Evolutionary conservation across 1,284 basidiomycete genomes (phyloP), one percentile per base, ranked within the genome.

Genomic region (Tilletiopsis washingtonensis): DNA sequence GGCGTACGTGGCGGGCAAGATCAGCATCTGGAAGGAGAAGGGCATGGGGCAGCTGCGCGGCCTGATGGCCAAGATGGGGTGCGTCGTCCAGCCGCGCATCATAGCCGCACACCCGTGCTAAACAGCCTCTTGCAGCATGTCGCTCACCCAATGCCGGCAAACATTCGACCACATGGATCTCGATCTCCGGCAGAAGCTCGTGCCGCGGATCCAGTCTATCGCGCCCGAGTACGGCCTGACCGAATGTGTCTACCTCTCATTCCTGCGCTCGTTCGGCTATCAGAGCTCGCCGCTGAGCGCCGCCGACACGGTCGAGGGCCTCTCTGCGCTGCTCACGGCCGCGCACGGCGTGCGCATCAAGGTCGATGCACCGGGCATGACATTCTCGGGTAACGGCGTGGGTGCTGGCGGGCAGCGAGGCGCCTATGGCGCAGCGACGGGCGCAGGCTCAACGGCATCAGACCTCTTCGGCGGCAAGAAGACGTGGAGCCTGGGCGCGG

Each of bases 11-110:
- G 93, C 91, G 1, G 84, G 86, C 38, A 91, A 91, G 74, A 80
- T 99, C 58, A 90, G 90, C 1, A 86, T 96, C 45, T 98, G 94
- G 94, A 87, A 87, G 67, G 93, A 98, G 71, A 82, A 83, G 47
- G 94, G 94, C 3, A 79, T 86, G 52, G 91, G 89, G 71, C 82
- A 84, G 56, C 76, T 99, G 45, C 88, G 86, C 1, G 91, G 91
- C 1, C 77, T 99, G 53, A 77, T 99, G 27, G 94, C 94, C 23
- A 98, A 98, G 78, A 99, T 99, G 91, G 94, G 94, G 90, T 93
- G 73, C 57, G 81, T 76, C 15, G 23, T 29, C 44, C 15, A 27
- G 6, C 19, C 2, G 38, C 32, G 14, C 7, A 29, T 6, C 6
- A 29, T 29, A 29, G 14, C 27, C 14, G 6, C 27, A 29, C 27